Percentiles rank a stretch among this genome's conserved stretches.
Conservation (phyloP, 1,139 yeast genomes). For the Sugiyamaella xylanicola region DNA sequence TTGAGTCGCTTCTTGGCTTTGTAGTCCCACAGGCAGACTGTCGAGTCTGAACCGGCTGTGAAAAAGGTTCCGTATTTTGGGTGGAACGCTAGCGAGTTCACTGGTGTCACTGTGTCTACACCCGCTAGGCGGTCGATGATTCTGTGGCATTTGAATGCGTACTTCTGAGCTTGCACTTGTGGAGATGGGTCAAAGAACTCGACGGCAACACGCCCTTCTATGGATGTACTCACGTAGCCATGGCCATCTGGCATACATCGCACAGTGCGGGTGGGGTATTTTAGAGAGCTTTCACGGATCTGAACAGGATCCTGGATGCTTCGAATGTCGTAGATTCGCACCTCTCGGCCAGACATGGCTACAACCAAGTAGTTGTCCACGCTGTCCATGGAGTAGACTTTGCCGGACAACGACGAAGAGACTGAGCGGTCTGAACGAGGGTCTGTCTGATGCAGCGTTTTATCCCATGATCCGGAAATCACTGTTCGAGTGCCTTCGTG, state of each 20-base stretch:
- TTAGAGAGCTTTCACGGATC: constrained; percentile 68
- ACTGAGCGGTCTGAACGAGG: constrained; percentile 32
- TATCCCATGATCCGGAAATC: constrained; percentile 61
- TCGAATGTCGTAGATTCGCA: constrained; percentile 62
- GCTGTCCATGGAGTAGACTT: constrained; percentile 68
- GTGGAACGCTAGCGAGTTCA: constrained; percentile 65
- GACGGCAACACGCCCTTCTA: constrained; percentile 85
- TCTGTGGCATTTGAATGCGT: constrained; percentile 87
- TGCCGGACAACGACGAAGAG: constrained; percentile 47
- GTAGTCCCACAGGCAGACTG: constrained; percentile 78
- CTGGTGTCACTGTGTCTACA: constrained; percentile 72
- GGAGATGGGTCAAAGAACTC: constrained; percentile 65
- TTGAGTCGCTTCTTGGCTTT: constrained; percentile 60
- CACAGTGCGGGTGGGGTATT: constrained; percentile 67
- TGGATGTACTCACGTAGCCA: constrained; percentile 78
- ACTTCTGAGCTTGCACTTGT: constrained; percentile 53
- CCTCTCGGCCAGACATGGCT: constrained; percentile 56
- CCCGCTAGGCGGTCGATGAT: constrained; percentile 47
- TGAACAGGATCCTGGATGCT: constrained; percentile 51
- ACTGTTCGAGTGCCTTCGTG: constrained; percentile 40
- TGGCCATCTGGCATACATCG: constrained; percentile 58
- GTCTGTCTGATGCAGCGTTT: constrained; percentile 48
- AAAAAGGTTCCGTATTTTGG: constrained; percentile 53
- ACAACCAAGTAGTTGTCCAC: constrained; percentile 52
- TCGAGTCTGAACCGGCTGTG: constrained; percentile 81